Evolutionary conservation across 2,329 filamentous ascomycete species (phyloP), one percentile per base, ranked within the genome.

Genomic region (Elsinoe necatrix): DNA sequence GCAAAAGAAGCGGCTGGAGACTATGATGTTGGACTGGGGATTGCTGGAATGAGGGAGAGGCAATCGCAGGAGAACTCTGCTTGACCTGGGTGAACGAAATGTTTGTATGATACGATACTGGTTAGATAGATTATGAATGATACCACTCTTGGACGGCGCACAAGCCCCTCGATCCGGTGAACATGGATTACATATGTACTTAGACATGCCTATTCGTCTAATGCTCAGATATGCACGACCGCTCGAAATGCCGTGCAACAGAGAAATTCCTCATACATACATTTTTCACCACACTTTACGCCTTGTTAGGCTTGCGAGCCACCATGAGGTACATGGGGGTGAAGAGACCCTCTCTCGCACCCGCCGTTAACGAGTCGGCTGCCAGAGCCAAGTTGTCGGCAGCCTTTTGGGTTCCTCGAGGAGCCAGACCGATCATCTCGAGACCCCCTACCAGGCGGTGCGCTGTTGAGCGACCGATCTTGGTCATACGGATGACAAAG

Each of bases 321-420:
- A 96, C 82, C 89, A 96, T 96, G 68, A 97, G 77, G 75, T 95
- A 96, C 92, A 97, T 97, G 57, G 92, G 92, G 1, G 92, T 97
- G 75, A 97, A 97, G n/a, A 97, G 80, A 72, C 95, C 87, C 76
- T 91, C 80, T 71, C 83, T 82, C 34, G 84, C 92, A 72, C 92
- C 92, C 48, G 87, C 89, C 20, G 95, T 91, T 54, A 97, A 77
- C 65, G 83, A 87, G 72, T 96, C 91, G 9, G 82, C 90, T 29
- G 89, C 91, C 58, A 84, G 68, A 4, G 87, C 90, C 66, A 97
- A 75, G 67, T 87, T 90, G 73, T 96, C 87, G 9, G 90, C 91
- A n/a, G 90, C 95, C 83, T 95, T 95, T 75, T 89, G 88, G 48
- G 90, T 95, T 50, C 92, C 92, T 55, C 75, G 77, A 34, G 92